These are phyloP conservation scores for Plasmodium malariae DNA, from an alignment of 169 alveolate species.

Conservation along the genomic window DNA sequence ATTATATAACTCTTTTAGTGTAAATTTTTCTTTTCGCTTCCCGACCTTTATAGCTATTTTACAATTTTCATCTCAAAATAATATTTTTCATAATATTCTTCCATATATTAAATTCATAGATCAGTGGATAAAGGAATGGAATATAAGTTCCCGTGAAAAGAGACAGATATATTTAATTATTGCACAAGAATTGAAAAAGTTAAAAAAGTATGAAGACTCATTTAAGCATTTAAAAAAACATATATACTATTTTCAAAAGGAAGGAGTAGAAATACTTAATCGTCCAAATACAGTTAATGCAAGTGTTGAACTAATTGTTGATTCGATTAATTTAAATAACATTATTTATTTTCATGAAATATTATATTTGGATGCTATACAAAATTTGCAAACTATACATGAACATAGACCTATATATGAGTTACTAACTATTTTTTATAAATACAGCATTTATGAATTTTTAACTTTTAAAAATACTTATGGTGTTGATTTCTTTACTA, in stretches of 20 bases:
- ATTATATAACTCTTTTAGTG: constrained; percentile 83
- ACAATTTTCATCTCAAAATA: constrained; percentile 83
- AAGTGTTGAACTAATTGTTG: constrained; percentile 75
- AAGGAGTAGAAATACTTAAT: constrained; percentile 27
- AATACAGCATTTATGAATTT: constrained; percentile 55
- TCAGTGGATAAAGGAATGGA: constrained; percentile 84
- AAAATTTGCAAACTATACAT: constrained; percentile 65
- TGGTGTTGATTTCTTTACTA: constrained; percentile 39
- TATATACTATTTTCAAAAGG: constrained; percentile 45
- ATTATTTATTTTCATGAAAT: constrained; percentile 81
- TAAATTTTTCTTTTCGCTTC: constrained; percentile 80
- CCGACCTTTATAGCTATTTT: constrained; percentile 79
- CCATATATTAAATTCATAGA: constrained; percentile 79
- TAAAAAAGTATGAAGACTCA: constrained; percentile 75
- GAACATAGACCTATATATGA: constrained; percentile 63
- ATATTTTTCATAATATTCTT: constrained; percentile 78
- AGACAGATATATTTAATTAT: constrained; percentile 79
- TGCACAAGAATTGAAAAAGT: constrained; percentile 80
- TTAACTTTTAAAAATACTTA: constrained; percentile 41
- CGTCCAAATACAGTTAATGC: constrained; percentile 78
- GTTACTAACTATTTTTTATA: constrained; percentile 38
- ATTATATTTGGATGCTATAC: constrained; percentile 77
- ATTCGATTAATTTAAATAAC: constrained; percentile 78
- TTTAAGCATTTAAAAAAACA: constrained; percentile 73
- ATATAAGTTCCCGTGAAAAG: constrained; percentile 75